Evolutionary conservation across 2,329 filamentous ascomycete species (phyloP).

Genomic region (Penicillium sp.): DNA sequence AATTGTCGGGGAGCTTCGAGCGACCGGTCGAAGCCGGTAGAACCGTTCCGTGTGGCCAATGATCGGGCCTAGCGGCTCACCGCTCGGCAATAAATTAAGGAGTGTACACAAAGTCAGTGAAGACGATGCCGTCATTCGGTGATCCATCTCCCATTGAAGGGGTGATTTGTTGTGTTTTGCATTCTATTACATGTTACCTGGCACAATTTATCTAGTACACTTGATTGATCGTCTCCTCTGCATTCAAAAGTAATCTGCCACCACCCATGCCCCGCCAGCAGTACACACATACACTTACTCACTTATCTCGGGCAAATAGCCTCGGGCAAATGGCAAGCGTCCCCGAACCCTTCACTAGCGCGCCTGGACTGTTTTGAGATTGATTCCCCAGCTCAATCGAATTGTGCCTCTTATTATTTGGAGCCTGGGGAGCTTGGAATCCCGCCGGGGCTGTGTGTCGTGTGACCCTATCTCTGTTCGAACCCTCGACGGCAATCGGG

Average conservation of each 20-base stretch:
- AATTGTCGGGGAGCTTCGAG: slow-evolving; percentile 37
- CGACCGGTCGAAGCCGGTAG: slow-evolving; percentile 41
- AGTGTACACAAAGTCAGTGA: background rate
- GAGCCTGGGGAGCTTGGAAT: background rate
- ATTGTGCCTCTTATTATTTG: background rate
- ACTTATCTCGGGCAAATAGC: background rate
- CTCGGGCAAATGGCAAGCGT: slow-evolving; percentile 12
- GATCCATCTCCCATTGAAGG: background rate
- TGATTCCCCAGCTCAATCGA: background rate
- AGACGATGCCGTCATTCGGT: background rate
- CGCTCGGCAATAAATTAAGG: background rate
- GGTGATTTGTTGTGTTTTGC: background rate
- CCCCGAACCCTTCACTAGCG: slow-evolving; percentile 1
- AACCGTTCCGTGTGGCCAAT: slow-evolving; percentile 28
- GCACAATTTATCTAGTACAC: background rate
- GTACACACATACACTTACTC: background rate
- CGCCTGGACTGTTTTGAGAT: background rate
- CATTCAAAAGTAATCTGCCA: background rate
- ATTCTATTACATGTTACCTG: too few relatives aligned
- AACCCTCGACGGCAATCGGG: slow-evolving; percentile 2
- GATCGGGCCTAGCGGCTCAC: slow-evolving; percentile 9
- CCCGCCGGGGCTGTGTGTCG: slow-evolving; percentile 6
- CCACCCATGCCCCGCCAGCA: background rate
- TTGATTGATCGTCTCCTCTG: background rate
- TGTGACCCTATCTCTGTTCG: slow-evolving; percentile 9